phyloP scores from a whole-genome alignment of 106 monocot species.

The Triglochin maritima region DNA sequence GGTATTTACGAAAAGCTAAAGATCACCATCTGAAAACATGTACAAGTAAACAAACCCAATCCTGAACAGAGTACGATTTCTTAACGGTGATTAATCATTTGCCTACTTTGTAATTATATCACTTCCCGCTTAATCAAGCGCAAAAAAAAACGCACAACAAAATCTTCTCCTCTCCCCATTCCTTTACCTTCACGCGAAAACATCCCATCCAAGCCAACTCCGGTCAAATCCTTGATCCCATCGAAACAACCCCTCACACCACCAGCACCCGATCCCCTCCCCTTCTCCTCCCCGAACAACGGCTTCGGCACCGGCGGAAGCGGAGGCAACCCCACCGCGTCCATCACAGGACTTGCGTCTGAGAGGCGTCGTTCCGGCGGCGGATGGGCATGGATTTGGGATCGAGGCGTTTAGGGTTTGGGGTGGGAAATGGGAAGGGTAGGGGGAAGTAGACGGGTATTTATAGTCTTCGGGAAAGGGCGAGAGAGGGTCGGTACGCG shows the following conservation, averaged over 20 bases:
- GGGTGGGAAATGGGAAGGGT: not conserved
- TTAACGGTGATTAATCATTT: too few relatives aligned
- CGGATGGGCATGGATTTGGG: not conserved
- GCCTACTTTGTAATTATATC: too few relatives aligned
- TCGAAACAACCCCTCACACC: not conserved
- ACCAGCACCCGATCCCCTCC: not conserved
- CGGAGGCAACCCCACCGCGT: not conserved
- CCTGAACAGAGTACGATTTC: too few relatives aligned
- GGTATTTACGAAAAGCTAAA: too few relatives aligned
- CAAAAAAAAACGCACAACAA: not conserved
- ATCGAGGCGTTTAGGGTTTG: not conserved
- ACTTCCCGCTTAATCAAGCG: too few relatives aligned
- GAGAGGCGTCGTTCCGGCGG: not conserved
- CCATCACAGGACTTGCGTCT: not conserved
- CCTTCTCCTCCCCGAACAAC: not conserved
- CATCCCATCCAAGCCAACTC: not conserved
- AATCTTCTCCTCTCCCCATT: not conserved
- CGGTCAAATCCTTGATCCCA: not conserved
- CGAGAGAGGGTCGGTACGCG: not conserved
- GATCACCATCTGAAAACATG: too few relatives aligned
- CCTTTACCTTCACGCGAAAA: not conserved
- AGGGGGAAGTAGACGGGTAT: not conserved
- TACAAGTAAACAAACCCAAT: too few relatives aligned
- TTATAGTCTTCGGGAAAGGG: slow-evolving; percentile 11
- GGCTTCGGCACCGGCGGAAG: not conserved